Conservation (phyloP, 768 basidiomycete genomes). For the Kwoniella europaea region DNA sequence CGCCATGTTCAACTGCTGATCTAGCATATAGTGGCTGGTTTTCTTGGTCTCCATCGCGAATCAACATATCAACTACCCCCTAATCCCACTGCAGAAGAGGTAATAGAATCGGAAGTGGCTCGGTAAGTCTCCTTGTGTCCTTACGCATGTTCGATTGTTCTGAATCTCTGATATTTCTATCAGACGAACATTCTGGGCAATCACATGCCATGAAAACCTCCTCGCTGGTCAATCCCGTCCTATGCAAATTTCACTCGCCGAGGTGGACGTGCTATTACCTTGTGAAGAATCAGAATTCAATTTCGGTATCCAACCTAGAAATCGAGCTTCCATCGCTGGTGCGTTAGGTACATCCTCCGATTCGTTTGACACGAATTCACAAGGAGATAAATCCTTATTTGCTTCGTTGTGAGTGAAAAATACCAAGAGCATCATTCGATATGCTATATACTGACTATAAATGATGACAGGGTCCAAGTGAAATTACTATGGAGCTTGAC, state of each 20-base stretch:
- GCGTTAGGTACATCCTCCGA: constrained; percentile 3
- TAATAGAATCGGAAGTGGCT: constrained; percentile 28
- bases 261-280: constrained; percentile 28
- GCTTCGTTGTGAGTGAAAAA: constrained; percentile 25
- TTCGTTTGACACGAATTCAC: not conserved
- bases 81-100: constrained; percentile 16
- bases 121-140: too few species aligned
- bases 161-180: too few species aligned
- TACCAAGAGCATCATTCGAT: too few species aligned
- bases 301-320: constrained; percentile 21
- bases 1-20: too few species aligned
- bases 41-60: constrained; percentile 27
- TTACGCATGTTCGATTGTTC: too few species aligned
- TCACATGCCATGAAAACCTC: constrained; percentile 30
- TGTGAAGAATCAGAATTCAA: constrained; percentile 34
- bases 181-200: constrained; percentile 30
- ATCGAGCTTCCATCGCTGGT: constrained; percentile 25
- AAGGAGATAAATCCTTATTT: constrained; percentile 26
- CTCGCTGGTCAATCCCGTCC: constrained; percentile 26
- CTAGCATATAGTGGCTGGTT: constrained; percentile 23
- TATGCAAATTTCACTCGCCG: constrained; percentile 23
- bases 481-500: constrained; percentile 30
- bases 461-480: constrained; percentile 22
- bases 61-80: constrained; percentile 24
- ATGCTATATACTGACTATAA: too few species aligned